phyloP scores from a whole-genome alignment of 176 grass and related monocot genomes.

The Oryza australiensis region DNA sequence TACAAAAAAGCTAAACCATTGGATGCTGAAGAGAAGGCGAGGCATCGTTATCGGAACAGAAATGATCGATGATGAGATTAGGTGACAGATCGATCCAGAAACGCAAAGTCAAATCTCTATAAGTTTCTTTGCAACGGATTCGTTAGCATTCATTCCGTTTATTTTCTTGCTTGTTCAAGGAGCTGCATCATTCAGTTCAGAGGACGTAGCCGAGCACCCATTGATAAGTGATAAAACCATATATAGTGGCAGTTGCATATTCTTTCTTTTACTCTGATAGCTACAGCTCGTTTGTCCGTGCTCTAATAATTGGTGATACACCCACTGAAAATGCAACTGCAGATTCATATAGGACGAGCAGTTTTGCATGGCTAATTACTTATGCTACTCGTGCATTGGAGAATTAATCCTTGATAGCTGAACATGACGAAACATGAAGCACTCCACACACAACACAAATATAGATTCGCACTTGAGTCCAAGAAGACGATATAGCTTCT shows the following conservation, averaged over 20 bases:
- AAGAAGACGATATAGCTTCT: background rate
- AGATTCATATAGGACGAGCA: background rate
- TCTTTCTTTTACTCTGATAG: background rate
- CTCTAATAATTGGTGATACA: background rate
- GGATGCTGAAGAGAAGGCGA: slow-evolving; percentile 2
- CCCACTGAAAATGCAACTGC: background rate
- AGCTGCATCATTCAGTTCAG: background rate
- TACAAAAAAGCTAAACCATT: background rate
- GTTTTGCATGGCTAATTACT: background rate
- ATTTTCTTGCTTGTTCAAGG: slow-evolving; percentile 30
- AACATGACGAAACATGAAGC: slow-evolving; percentile 14
- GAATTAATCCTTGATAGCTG: slow-evolving; percentile 14
- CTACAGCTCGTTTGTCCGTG: background rate
- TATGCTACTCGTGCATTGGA: background rate
- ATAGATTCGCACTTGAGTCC: background rate
- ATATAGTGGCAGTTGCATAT: slow-evolving; percentile 3
- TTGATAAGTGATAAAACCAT: background rate
- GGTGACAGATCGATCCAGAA: background rate
- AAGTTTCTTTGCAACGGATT: background rate
- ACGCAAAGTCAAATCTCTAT: background rate
- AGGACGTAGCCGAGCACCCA: background rate
- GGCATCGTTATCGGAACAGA: slow-evolving; percentile 35
- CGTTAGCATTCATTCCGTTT: slow-evolving; percentile 6
- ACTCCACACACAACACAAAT: background rate
- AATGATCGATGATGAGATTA: background rate